phyloP scores from a whole-genome alignment of 2,329 filamentous ascomycete genomes.

The Chaetomium globosum region DNA sequence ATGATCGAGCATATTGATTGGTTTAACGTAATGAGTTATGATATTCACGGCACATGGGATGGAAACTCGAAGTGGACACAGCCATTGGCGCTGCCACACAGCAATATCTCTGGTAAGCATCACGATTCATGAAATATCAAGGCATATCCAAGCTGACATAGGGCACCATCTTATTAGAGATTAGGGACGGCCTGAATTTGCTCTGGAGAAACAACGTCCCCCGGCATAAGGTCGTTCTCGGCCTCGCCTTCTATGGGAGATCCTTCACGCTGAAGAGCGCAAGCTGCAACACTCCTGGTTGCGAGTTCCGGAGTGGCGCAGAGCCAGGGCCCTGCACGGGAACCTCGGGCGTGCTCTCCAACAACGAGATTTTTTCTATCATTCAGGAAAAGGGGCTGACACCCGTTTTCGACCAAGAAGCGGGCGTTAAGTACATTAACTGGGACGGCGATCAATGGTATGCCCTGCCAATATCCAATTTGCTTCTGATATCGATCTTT shows the following conservation, averaged over 20 bases:
- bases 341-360: no score
- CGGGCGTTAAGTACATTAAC: no score
- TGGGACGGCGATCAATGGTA: no score
- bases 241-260: background rate
- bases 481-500: no score
- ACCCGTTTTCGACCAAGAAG: no score
- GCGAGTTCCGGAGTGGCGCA: no score
- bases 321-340: no score
- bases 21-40: slow-evolving; percentile 51
- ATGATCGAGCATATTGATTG: slow-evolving; percentile 41
- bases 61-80: slow-evolving; percentile 37
- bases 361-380: no score
- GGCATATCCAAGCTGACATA: no score
- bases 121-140: no score
- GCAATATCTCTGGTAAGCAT: slow-evolving; percentile 40
- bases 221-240: slow-evolving; percentile 43
- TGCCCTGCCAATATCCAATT: no score
- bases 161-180: slow-evolving; percentile 46
- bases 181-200: slow-evolving; percentile 48
- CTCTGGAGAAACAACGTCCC: slow-evolving; percentile 51
- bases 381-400: no score
- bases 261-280: slow-evolving; percentile 2
- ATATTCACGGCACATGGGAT: slow-evolving; percentile 50
- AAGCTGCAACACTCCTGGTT: background rate
- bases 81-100: slow-evolving; percentile 44